Conservation (phyloP, 306 rosid species). For the Acacia crassicarpa region DNA sequence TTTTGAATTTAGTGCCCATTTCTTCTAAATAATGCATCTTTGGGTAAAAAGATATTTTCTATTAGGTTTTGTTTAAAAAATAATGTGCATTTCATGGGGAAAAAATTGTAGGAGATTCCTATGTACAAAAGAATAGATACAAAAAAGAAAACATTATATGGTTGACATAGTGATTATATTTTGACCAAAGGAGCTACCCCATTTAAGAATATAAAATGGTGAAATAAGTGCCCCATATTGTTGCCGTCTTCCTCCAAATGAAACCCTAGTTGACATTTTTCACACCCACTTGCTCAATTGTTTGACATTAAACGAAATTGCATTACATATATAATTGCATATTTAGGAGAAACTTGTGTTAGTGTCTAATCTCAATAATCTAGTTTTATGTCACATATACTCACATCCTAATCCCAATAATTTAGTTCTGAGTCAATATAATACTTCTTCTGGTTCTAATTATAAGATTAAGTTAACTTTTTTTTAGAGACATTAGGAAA, state of each 20-base stretch:
- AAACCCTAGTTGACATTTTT: constrained; percentile 50
- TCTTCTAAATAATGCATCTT: too few species aligned
- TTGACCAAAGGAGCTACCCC: constrained; percentile 35
- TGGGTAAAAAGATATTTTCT: too few species aligned
- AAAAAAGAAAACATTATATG: constrained; percentile 1
- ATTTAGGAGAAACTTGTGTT: not conserved
- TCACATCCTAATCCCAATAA: not conserved
- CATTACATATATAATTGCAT: not conserved
- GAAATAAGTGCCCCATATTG: constrained; percentile 37
- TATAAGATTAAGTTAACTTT: too few species aligned
- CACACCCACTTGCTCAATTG: constrained; percentile 34
- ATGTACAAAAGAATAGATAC: constrained; percentile 3
- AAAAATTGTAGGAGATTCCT: not conserved
- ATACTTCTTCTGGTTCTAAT: too few species aligned
- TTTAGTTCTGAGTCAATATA: not conserved
- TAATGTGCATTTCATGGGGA: not conserved
- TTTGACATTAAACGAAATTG: not conserved
- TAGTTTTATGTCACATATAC: not conserved
- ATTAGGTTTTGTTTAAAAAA: too few species aligned
- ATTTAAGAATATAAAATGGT: constrained; percentile 29
- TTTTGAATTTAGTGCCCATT: too few species aligned
- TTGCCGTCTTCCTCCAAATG: constrained; percentile 38
- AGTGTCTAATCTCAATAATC: not conserved
- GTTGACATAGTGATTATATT: constrained; percentile 41
- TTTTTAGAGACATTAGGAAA: too few species aligned